Evolutionary conservation across 2,329 filamentous ascomycete species (phyloP).

Genomic region (Colletotrichum sp.): DNA sequence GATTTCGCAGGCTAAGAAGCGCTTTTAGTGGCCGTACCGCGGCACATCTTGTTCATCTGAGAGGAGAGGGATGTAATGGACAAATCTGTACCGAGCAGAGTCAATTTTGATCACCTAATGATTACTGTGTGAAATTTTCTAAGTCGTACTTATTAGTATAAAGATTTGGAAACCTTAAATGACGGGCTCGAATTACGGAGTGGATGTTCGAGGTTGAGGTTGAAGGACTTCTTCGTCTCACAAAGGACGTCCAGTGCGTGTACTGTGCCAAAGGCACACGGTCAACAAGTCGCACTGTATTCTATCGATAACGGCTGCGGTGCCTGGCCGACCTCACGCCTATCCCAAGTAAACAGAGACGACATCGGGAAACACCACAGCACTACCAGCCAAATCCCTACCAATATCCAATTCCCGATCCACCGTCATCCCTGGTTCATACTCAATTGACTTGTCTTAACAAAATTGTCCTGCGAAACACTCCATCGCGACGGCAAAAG

Average conservation of each 20-base stretch:
- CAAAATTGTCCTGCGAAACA: not conserved
- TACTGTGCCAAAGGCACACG: not conserved
- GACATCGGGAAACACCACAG: not conserved
- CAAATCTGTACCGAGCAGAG: too few relatives aligned
- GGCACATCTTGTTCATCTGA: too few relatives aligned
- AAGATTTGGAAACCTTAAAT: too few relatives aligned
- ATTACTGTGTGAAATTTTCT: too few relatives aligned
- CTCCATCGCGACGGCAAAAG: not conserved
- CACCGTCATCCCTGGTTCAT: not conserved
- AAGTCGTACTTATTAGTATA: too few relatives aligned
- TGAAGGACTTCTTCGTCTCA: too few relatives aligned
- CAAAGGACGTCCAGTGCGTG: too few relatives aligned
- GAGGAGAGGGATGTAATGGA: too few relatives aligned
- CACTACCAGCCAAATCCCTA: not conserved
- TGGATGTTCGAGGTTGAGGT: too few relatives aligned
- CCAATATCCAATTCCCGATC: not conserved
- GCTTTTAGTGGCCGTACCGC: too few relatives aligned
- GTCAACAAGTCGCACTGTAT: not conserved
- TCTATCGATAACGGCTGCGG: conserved; percentile 13
- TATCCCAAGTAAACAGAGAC: conserved; percentile 18
- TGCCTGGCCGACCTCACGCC: conserved; percentile 12
- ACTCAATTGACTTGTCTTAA: not conserved
- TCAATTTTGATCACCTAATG: too few relatives aligned
- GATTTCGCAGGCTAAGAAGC: too few relatives aligned
- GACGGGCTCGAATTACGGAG: not conserved